Evolutionary conservation across 2,329 filamentous ascomycete species (phyloP), one percentile per base, ranked within the genome.

Genomic region (Colletotrichum liriopes): DNA sequence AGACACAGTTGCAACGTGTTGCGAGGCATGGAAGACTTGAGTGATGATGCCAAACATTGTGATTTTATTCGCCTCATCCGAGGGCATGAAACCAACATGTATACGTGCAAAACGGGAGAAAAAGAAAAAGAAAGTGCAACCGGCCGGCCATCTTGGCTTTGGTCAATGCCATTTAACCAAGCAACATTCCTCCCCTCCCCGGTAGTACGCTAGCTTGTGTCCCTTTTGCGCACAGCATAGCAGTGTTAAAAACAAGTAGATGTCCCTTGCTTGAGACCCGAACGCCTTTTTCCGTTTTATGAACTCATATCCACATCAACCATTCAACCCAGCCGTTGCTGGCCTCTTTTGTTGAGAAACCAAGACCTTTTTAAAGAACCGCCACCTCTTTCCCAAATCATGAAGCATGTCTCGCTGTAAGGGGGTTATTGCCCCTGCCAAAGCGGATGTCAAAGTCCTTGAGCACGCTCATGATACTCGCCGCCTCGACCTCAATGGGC

Each of bases 401-500:
- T 59, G 26, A 20, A 35, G 11, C 35, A 29, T 16, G n/a, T 47
- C 32, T 52, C 29, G 29, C 37, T 32, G 23, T 4, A 9, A 32
- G 18, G 8, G 1, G 14, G 20, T 47, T 72, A 75, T 62, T 74
- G 65, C 9, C 73, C 61, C 73, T 69, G 12, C 91, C 91, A 79
- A 95, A 95, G 65, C 93, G 85, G 61, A 94, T 87, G 77, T 95
- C 93, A 82, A 95, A 95, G 74, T 93, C 92, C 81, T 93, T 93
- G 72, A 95, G 82, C n/a, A 95, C 93, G 52, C 92, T 92, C 93
- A 95, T 95, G 66, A 95, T 94, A 80, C 93, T 95, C 0, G 93
- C 93, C 8, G 93, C 93, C 82, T 95, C 93, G 20, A 95, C 93
- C 79, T 95, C 93, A 77, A 95, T 91, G 1, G 93, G 91, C 52